These are phyloP conservation scores for Graphiopsis chlorocephala DNA, from an alignment of 2,329 filamentous ascomycete species.

Conservation along the genomic window DNA sequence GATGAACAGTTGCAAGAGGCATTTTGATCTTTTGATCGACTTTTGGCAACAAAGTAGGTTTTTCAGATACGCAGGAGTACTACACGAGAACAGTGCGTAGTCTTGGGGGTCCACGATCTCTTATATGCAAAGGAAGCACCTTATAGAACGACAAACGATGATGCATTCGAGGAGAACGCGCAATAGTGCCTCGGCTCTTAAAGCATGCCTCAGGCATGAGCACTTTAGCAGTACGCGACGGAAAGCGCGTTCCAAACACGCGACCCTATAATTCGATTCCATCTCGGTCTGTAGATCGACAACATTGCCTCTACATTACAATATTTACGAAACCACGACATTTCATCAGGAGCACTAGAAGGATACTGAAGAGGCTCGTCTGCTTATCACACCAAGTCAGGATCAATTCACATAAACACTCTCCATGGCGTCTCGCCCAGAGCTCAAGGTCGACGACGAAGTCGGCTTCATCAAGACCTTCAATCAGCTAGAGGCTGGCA, in stretches of 20 bases:
- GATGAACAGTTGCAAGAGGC: slow-evolving; percentile 50
- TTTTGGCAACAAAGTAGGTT: neutral
- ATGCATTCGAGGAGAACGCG: neutral
- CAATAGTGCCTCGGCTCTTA: neutral
- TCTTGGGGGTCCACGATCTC: neutral
- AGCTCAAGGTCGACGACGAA: slow-evolving; percentile 83
- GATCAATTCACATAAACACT: no score
- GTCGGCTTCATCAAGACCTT: slow-evolving; percentile 95
- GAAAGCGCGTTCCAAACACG: neutral
- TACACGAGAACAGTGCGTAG: neutral
- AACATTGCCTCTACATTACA: neutral
- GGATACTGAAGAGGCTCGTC: neutral
- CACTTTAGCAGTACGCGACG: neutral
- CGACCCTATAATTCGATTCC: neutral
- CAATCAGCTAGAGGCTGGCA: slow-evolving; percentile 72
- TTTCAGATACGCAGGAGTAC: neutral
- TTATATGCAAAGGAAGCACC: neutral
- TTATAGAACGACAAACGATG: neutral
- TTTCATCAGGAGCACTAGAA: neutral
- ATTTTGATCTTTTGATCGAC: slow-evolving; percentile 31
- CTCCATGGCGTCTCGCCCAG: slow-evolving; percentile 54
- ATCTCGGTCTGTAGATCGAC: neutral
- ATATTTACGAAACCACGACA: neutral
- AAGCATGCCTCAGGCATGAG: neutral
- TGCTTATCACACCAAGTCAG: no score